Percentiles rank a stretch among this genome's conserved stretches.
phyloP scores from a whole-genome alignment of 441 rosid genomes.

The Brassica balearica region DNA sequence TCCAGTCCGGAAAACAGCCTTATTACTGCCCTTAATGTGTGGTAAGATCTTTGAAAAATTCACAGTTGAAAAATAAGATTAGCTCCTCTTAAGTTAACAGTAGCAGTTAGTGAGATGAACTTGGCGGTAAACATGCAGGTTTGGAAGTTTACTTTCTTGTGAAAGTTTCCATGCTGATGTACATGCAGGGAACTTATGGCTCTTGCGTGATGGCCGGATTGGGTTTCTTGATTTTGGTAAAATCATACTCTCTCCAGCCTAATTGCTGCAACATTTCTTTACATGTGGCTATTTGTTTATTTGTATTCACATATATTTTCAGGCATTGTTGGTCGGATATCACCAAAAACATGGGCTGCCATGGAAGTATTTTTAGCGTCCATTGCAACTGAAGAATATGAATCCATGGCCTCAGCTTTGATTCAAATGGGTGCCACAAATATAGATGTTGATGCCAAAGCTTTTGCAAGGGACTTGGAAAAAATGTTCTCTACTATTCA shows the following conservation, averaged over 20 bases:
- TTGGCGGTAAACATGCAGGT: conserved; percentile 58
- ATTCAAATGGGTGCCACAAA: conserved; percentile 98
- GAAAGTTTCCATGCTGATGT: conserved; percentile 99
- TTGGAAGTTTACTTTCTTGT: conserved; percentile 97
- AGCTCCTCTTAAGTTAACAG: neutral
- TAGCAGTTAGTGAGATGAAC: conserved; percentile 6
- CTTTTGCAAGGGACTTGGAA: conserved; percentile 91
- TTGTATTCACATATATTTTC: conserved; percentile 29
- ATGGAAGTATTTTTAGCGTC: conserved; percentile 92
- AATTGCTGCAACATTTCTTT: conserved; percentile 22
- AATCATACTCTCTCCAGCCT: conserved; percentile 28
- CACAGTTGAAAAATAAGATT: neutral
- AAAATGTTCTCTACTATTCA: conserved; percentile 91
- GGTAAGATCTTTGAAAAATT: conserved; percentile 54
- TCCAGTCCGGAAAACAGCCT: conserved; percentile 90
- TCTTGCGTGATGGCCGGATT: conserved; percentile 94
- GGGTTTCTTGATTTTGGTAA: conserved; percentile 99
- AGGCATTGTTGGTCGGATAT: conserved; percentile 99
- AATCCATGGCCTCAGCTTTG: conserved; percentile 94
- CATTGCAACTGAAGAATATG: conserved; percentile 83
- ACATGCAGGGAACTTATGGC: conserved; percentile 98
- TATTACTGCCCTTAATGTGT: conserved; percentile 94
- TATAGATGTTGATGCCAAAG: conserved; percentile 78
- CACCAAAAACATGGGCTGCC: conserved; percentile 95
- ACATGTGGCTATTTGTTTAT: conserved; percentile 1